Base-by-base conservation (phyloP, 805 yeast species). In the Vanderwaltozyma polyspora region DNA sequence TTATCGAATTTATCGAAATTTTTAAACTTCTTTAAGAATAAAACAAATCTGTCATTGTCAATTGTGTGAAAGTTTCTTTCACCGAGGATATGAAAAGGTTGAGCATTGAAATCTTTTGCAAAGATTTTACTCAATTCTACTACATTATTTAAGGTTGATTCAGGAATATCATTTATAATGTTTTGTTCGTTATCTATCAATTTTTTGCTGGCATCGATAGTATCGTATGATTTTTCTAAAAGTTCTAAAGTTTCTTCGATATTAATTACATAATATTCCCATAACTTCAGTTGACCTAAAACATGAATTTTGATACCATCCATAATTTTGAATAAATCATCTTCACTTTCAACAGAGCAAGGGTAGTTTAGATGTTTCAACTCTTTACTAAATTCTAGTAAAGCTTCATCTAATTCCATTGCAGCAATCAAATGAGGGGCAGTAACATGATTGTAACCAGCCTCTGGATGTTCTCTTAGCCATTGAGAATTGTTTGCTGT, bases 381-480 rank as follows among this genome's bases (percentile, higher is more conserved):
- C 4, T 68, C 57, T 3, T 54, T 52, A 28, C 94, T 81, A 45
- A 79, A 85, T 13, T 76, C 70, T 14, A 79, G 52, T 31, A 87
- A 63, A n/a, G 67, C 64, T 13, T 59, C 64, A 55, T 89, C 98
- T 37, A 89, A 68, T 47, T 79, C 95, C 27, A 86, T 78, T 1
- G 97, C 96, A 3, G 94, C 61, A 11, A 54, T 66, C 42, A 89
- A 67, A 59, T 89, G 95, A 5, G 97, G 96, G 2, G 96, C 94
- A 3, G 95, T 87, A 33, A 69, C 70, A 18, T 68, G 68, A 38
- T 84, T 82, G 59, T 89, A 89, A 8, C 97, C 97, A 2, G 82
- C 74, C 16, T 87, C 95, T 0, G 97, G 96, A 46, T 83, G 86
- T 3, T 77, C 80, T 28, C 71, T 60, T 23, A 91, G 59, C 98